Conservation (phyloP, 2,329 filamentous ascomycete species). For the Drechslera avenae region DNA sequence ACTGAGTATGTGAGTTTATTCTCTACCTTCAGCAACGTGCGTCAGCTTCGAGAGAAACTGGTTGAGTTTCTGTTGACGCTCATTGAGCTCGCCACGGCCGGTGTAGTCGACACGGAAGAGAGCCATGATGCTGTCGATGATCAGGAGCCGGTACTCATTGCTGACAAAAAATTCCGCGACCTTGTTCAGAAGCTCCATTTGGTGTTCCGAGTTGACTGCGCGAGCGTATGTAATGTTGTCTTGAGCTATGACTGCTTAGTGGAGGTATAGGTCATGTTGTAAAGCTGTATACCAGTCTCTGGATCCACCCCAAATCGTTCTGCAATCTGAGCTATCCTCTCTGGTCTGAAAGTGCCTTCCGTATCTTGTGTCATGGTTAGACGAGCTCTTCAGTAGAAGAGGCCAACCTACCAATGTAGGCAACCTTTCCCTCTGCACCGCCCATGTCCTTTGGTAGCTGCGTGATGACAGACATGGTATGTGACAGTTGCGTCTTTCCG, state of each 20-base stretch:
- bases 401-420: slow-evolving; percentile 62
- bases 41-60: slow-evolving; percentile 67
- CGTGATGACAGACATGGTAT: slow-evolving; percentile 70
- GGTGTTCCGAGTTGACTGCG: slow-evolving; percentile 69
- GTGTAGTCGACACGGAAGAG: slow-evolving; percentile 71
- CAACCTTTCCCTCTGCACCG: slow-evolving; percentile 70
- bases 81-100: slow-evolving; percentile 69
- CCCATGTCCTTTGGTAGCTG: slow-evolving; percentile 65
- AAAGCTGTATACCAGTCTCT: slow-evolving; percentile 31
- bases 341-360: slow-evolving; percentile 63
- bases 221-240: slow-evolving; percentile 72
- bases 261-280: slow-evolving; percentile 38
- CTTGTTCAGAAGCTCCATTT: slow-evolving; percentile 66
- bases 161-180: slow-evolving; percentile 65
- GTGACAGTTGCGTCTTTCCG: slow-evolving; percentile 72
- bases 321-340: slow-evolving; percentile 69
- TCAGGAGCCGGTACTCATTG: slow-evolving; percentile 68
- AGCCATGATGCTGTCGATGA: slow-evolving; percentile 74
- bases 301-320: slow-evolving; percentile 64
- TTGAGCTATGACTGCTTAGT: slow-evolving; percentile 61
- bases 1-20: no score
- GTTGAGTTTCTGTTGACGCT: slow-evolving; percentile 71
- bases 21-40: slow-evolving; percentile 66
- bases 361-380: slow-evolving; percentile 35
- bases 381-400: not conserved